These are phyloP conservation scores for Mesotaenium endlicherianum DNA, from an alignment of 139 green algal genomes.

Conservation along the genomic window DNA sequence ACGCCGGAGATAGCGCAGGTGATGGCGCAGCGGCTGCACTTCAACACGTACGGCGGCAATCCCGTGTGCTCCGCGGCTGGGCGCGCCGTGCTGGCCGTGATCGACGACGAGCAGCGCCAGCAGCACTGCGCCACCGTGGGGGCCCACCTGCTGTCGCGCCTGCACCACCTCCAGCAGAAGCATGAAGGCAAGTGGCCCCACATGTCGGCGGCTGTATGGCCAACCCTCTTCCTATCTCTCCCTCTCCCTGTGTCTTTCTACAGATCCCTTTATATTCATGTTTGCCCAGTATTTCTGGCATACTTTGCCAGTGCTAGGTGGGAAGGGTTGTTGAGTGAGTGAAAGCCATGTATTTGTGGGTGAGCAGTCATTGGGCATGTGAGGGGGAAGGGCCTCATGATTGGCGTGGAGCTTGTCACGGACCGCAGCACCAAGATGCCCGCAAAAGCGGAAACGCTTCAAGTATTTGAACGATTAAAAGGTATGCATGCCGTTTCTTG, in stretches of 20 bases:
- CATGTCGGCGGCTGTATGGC: background rate
- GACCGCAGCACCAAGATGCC: constrained; percentile 86
- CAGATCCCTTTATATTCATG: background rate
- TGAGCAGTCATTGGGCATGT: constrained; percentile 87
- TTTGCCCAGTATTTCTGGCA: background rate
- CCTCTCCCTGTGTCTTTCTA: background rate
- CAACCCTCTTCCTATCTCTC: background rate
- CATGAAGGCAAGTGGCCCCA: constrained; percentile 28
- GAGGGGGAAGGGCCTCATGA: constrained; percentile 87
- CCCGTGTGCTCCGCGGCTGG: constrained; percentile 86
- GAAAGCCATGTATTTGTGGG: no score
- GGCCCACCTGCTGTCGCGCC: constrained; percentile 13
- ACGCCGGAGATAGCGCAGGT: constrained; percentile 82
- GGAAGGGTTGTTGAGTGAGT: no score
- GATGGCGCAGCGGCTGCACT: constrained; percentile 78
- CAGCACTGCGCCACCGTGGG: constrained; percentile 54
- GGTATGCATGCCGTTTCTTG: no score
- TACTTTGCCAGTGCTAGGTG: no score
- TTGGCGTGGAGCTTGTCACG: constrained; percentile 93
- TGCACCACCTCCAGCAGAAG: constrained; percentile 43
- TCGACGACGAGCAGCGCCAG: constrained; percentile 55
- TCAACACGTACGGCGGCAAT: constrained; percentile 98
- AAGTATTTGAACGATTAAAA: constrained; percentile 89
- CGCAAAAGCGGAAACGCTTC: constrained; percentile 69
- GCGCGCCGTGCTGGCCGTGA: constrained; percentile 77